Percentiles rank a stretch among this genome's conserved stretches.
These are phyloP conservation scores for Xylaria bambusicola DNA, from an alignment of 495 filamentous ascomycete species.

Conservation along the genomic window DNA sequence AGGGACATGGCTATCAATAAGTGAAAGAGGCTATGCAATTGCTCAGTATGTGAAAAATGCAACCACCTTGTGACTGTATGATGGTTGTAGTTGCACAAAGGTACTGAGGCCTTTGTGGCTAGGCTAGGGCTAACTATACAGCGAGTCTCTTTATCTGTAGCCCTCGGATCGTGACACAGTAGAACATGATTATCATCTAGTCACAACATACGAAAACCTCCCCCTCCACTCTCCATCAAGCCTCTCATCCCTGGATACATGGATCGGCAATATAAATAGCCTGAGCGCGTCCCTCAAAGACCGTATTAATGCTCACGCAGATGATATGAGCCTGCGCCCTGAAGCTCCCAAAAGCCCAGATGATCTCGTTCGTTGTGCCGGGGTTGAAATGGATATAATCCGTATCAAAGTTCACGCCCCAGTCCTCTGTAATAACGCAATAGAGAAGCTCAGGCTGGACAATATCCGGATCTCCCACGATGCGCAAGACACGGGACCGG, in stretches of 20 bases:
- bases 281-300: not conserved
- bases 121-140: too few species aligned
- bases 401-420: not conserved
- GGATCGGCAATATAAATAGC: constrained; percentile 11
- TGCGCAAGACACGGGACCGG: constrained; percentile 21
- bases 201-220: too few species aligned
- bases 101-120: too few species aligned
- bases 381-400: constrained; percentile 1
- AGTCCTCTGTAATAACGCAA: not conserved
- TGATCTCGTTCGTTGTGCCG: not conserved
- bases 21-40: too few species aligned
- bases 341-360: constrained; percentile 25
- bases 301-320: not conserved
- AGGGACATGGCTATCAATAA: too few species aligned
- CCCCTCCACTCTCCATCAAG: too few species aligned
- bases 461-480: constrained; percentile 15
- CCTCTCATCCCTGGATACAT: not conserved
- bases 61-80: too few species aligned
- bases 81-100: too few species aligned
- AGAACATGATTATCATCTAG: too few species aligned
- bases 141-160: too few species aligned
- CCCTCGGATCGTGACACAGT: too few species aligned
- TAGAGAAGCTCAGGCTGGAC: constrained; percentile 17
- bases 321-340: constrained; percentile 17
- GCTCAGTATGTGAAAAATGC: too few species aligned